Evolutionary conservation across 1,284 basidiomycete genomes (phyloP), one percentile per base, ranked within the genome.

Genomic region (Schizopora paradoxa): DNA sequence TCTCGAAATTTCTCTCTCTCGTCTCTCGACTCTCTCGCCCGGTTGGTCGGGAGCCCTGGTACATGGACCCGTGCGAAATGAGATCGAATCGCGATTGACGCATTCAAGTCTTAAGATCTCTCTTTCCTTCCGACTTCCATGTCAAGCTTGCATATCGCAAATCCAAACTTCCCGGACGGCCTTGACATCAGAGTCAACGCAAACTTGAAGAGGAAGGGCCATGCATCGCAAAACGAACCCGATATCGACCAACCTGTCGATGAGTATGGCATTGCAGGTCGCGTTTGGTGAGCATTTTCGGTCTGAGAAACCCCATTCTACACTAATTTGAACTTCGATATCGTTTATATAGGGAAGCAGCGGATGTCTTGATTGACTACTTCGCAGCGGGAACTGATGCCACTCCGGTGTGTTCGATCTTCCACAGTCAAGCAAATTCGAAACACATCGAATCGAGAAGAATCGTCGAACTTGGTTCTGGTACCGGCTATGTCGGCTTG

Each of bases 211-310:
- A 52, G 42, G 21, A 45, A 51, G 1, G 82, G 82, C 53, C 66
- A 69, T 32, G 55, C 61, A 14, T 53, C 60, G 31, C 73, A 76
- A 2, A 83, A 87, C 56, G 61, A 67, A 49, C 61, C 67, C n/a
- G 76, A 82, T 5, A 86, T 89, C 47, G 61, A 68, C 14, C 27
- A 67, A 66, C n/a, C n/a, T n/a, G n/a, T n/a, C n/a, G n/a, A n/a
- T n/a, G n/a, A n/a, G 43, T 88, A 79, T 58, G 85, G 86, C 4
- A 88, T 89, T 43, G 86, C 85, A 8, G 84, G 85, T 25, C 68
- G 82, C 60, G 76, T 87, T 42, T 86, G 84, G 84, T 86, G 67
- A 63, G 49, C 11, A 47, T 36, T 35, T 45, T 32, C 18, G 8
- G 23, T 18, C 22, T 6, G 14, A 28, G 29, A 23, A 31, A 33